Conservation (phyloP, 1,284 basidiomycete species). For the Tilletiopsis washingtonensis region DNA sequence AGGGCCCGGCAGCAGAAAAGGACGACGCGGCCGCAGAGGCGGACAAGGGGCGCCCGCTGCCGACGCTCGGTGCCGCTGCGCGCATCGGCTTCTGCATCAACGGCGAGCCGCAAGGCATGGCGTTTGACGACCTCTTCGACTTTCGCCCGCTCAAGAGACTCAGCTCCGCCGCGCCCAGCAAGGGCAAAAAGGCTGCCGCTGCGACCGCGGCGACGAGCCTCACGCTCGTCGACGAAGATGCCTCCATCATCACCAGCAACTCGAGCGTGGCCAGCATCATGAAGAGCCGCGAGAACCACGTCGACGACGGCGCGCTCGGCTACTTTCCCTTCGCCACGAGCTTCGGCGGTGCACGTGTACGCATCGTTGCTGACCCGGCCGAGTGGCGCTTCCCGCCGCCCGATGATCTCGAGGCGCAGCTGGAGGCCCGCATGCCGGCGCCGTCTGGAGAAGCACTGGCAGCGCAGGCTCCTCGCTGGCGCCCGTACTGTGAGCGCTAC, state of each 20-base stretch:
- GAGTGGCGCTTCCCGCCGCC: slow-evolving; percentile 65
- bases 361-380: slow-evolving; percentile 71
- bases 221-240: slow-evolving; percentile 1
- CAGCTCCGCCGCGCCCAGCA: not conserved
- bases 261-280: slow-evolving; percentile 17
- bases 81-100: slow-evolving; percentile 84
- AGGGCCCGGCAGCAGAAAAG: not conserved
- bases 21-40: not conserved
- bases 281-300: slow-evolving; percentile 57
- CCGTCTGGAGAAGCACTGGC: too few relatives aligned
- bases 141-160: slow-evolving; percentile 62
- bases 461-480: too few relatives aligned
- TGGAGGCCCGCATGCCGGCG: slow-evolving; percentile 5
- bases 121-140: slow-evolving; percentile 82
- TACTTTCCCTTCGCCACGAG: slow-evolving; percentile 93
- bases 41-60: slow-evolving; percentile 58
- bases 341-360: slow-evolving; percentile 80
- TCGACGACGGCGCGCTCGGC: slow-evolving; percentile 89
- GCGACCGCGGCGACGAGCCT: not conserved
- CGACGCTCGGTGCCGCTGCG: slow-evolving; percentile 53
- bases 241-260: slow-evolving; percentile 19
- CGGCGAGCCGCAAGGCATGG: slow-evolving; percentile 73
- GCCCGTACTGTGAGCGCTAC: slow-evolving; percentile 19
- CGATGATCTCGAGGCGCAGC: slow-evolving; percentile 21
- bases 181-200: not conserved